Base-by-base conservation (phyloP, 768 basidiomycete genomes). In the Krasilnikovozyma curviuscula region DNA sequence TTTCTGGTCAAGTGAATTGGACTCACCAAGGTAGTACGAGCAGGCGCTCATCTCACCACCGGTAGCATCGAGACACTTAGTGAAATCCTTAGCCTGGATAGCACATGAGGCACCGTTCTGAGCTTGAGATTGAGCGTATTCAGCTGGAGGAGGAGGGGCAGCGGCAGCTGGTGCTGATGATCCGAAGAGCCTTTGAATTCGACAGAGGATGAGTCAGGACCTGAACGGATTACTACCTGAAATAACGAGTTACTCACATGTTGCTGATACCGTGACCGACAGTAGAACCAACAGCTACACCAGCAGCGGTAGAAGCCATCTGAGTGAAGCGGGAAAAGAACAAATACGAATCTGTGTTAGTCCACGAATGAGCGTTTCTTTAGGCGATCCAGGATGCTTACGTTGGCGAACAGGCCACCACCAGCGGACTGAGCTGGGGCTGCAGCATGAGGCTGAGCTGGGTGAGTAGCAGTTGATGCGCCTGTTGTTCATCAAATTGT, bases 191-290 rank as follows among this genome's bases (percentile, higher is more conserved):
- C 50, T 52, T 38, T 7, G 14, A 2, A 13, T 29, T 7, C 28
- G 30, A 10, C 10, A 10, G 10, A 31, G 14, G 38, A 24, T 5
- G 14, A 44, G 16, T 34, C 9, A 24, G 27, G 29, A 19, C 2
- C 14, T n/a, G 9, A 21, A 29, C 6, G 28, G 29, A 16, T 19
- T 18, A 37, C 14, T 7, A 41, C 25, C 5, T 14, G 27, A 32
- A 8, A 10, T 39, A 24, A 18, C 18, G 16, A 27, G 24, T n/a
- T 28, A 50, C 49, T 18, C 23, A 50, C 83, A 88, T 84, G 63
- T 65, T 73, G 34, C 82, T 84, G 54, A 91, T 61, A n/a, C 85
- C 85, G 61, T 91, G 85, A 38, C 84, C 85, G 54, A 91, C 74
- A 48, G 77, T 78, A 7, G 82, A 85, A 23, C 85, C 86, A 41